phyloP scores from a whole-genome alignment of 306 rosid genomes.

The Rubus parviflorus region DNA sequence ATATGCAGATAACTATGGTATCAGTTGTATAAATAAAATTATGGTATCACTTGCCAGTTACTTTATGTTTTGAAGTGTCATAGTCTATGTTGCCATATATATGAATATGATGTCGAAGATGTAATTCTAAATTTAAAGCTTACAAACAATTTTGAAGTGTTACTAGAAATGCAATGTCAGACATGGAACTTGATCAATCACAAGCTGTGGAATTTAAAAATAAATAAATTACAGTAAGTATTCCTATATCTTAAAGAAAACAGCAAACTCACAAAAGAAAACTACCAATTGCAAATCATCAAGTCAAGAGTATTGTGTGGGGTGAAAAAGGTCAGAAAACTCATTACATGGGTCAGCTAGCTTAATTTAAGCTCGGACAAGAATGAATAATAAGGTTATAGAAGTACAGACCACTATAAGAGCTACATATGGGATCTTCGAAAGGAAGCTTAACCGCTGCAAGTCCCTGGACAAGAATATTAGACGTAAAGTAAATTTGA shows the following conservation, averaged over 20 bases:
- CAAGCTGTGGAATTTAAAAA: constrained; percentile 46
- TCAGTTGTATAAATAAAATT: not conserved
- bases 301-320: not conserved
- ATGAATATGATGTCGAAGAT: not conserved
- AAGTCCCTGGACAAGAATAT: constrained; percentile 28
- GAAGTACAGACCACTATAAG: constrained; percentile 65
- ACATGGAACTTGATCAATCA: constrained; percentile 66
- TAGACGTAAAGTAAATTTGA: not conserved
- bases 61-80: not conserved
- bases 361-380: constrained; percentile 15
- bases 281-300: not conserved
- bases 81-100: not conserved
- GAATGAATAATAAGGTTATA: constrained; percentile 3
- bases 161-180: constrained; percentile 95
- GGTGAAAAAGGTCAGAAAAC: constrained; percentile 8
- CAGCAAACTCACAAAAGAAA: not conserved
- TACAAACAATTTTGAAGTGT: constrained; percentile 25
- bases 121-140: not conserved
- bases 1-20: not conserved
- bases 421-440: constrained; percentile 68
- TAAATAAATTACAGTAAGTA: not conserved
- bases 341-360: not conserved
- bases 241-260: constrained; percentile 18
- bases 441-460: constrained; percentile 81
- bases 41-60: not conserved